A percentile compares a stretch with the other conserved stretches of the same genome.
Conservation (phyloP, 495 filamentous ascomycete genomes). For the Parathielavia hyrcaniae region DNA sequence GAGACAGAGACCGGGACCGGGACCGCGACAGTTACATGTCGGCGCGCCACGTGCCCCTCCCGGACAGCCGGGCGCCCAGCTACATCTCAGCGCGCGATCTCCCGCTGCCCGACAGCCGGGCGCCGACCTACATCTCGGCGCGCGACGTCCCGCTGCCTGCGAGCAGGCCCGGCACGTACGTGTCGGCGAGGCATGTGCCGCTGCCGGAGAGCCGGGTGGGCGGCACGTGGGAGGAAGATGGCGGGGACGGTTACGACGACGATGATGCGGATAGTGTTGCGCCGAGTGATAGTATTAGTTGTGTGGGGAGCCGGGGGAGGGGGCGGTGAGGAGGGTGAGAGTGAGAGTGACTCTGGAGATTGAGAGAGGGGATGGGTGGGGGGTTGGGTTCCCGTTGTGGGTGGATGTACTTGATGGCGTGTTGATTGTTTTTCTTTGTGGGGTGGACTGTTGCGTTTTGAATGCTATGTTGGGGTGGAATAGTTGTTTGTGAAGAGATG, state of each 20-base stretch:
- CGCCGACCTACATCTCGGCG: conserved; percentile 10
- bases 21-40: conserved; percentile 1
- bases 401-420: too few species aligned
- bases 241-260: conserved; percentile 24
- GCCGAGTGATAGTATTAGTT: conserved; percentile 63
- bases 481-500: too few species aligned
- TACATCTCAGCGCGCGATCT: conserved; percentile 27
- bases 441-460: too few species aligned
- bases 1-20: too few species aligned
- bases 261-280: conserved; percentile 43
- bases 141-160: conserved; percentile 3
- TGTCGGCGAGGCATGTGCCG: conserved; percentile 38
- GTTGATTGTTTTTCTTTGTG: too few species aligned
- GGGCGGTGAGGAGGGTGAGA: too few species aligned
- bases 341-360: too few species aligned
- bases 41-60: conserved; percentile 18
- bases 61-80: conserved; percentile 17
- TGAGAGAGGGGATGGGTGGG: background rate
- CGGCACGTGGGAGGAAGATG: conserved; percentile 30
- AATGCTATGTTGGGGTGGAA: too few species aligned
- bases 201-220: conserved; percentile 45
- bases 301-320: conserved; percentile 47
- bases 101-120: conserved; percentile 33
- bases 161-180: conserved; percentile 8
- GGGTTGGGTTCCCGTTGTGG: background rate